Evolutionary conservation across 2,329 filamentous ascomycete species (phyloP).

Genomic region (Xylariaceae sp.): DNA sequence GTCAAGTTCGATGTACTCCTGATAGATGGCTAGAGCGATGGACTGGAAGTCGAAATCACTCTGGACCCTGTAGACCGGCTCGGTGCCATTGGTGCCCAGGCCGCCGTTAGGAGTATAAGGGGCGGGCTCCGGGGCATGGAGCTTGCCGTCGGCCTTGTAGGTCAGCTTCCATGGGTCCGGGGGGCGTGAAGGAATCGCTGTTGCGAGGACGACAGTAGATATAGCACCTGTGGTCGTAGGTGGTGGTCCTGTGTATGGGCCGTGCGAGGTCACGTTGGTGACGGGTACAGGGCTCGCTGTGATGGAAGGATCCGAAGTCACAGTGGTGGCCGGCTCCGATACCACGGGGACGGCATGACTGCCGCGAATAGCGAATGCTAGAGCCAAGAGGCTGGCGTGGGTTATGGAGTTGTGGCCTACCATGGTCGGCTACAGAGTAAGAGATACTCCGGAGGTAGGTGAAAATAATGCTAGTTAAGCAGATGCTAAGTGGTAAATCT

Average conservation of each 20-base stretch:
- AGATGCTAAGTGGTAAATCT: background rate
- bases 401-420: conserved; percentile 1
- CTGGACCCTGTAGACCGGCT: conserved; percentile 69
- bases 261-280: conserved; percentile 61
- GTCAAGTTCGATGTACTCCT: conserved; percentile 82
- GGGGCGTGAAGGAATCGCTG: conserved; percentile 52
- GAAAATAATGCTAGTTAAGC: background rate
- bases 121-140: conserved; percentile 62
- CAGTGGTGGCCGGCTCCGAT: conserved; percentile 32
- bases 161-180: conserved; percentile 57
- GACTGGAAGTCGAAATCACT: conserved; percentile 83
- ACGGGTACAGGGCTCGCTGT: conserved; percentile 31
- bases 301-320: conserved; percentile 26
- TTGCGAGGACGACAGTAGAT: conserved; percentile 49
- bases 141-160: conserved; percentile 66
- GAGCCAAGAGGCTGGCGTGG: conserved; percentile 11
- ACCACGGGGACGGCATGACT: conserved; percentile 31
- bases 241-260: conserved; percentile 59
- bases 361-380: conserved; percentile 9
- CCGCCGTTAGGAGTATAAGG: conserved; percentile 71
- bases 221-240: conserved; percentile 65
- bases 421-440: conserved; percentile 1
- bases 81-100: conserved; percentile 69
- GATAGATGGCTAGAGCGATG: conserved; percentile 67
- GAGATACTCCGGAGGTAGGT: background rate